phyloP scores from a whole-genome alignment of 1,284 basidiomycete species.

The Heterobasidion parviporum region DNA sequence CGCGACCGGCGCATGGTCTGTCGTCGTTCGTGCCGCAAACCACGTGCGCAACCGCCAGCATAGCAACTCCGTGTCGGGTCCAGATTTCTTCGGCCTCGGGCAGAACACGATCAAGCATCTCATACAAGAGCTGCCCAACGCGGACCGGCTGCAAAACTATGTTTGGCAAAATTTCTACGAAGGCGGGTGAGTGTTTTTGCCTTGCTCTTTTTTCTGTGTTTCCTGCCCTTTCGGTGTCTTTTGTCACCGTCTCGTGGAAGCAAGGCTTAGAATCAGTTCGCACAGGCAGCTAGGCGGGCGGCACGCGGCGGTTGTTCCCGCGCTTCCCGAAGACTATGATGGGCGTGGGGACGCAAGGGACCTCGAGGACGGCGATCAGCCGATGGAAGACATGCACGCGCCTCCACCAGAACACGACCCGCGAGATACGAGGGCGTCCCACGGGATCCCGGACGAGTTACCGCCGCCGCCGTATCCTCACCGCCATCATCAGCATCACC shows the following conservation, averaged over 20 bases:
- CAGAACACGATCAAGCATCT: conserved; percentile 81
- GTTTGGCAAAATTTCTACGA: conserved; percentile 78
- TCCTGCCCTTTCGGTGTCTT: conserved; percentile 7
- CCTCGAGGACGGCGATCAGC: conserved; percentile 5
- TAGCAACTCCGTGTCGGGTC: conserved; percentile 76
- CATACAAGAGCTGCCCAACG: conserved; percentile 68
- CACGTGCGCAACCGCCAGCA: conserved; percentile 69
- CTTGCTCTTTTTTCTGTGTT: not conserved
- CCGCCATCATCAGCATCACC: not conserved
- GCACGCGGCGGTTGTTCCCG: conserved; percentile 70
- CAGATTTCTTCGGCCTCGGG: conserved; percentile 76
- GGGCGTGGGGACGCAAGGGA: conserved; percentile 1
- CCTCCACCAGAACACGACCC: not conserved
- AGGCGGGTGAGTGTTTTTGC: conserved; percentile 55
- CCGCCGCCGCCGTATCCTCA: conserved; percentile 5
- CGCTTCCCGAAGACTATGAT: conserved; percentile 64
- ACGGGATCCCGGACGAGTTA: not conserved
- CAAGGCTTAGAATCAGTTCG: not conserved
- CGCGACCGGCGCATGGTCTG: conserved; percentile 76
- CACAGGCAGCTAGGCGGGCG: conserved; percentile 62
- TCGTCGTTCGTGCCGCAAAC: conserved; percentile 72
- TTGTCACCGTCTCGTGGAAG: not conserved
- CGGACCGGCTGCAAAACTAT: conserved; percentile 63
- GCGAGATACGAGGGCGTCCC: not conserved
- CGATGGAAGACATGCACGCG: conserved; percentile 3